Conservation (phyloP, 371 early-diverging fungal species). For the Mortierella sp. region DNA sequence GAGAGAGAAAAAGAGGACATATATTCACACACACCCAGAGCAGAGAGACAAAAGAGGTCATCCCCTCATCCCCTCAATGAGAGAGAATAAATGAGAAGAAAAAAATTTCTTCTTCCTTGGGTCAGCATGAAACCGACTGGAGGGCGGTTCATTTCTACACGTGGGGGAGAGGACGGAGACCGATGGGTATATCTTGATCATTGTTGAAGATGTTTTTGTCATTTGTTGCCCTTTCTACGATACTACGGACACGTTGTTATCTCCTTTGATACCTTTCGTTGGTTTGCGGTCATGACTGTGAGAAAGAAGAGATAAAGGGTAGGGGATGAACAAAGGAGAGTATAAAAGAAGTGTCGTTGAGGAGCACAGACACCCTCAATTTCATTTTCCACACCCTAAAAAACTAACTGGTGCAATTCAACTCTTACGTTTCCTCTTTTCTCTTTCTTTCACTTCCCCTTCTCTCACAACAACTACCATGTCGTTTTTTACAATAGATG, state of each 20-base stretch:
- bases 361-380: too few species aligned
- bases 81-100: background rate
- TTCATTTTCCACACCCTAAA: too few species aligned
- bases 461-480: background rate
- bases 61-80: background rate
- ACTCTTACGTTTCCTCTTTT: too few species aligned
- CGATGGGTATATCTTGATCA: background rate
- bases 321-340: too few species aligned
- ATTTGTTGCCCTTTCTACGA: background rate
- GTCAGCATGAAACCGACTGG: conserved; percentile 4
- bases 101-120: background rate
- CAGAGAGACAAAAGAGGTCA: background rate
- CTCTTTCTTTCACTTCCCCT: background rate
- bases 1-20: too few species aligned
- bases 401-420: too few species aligned
- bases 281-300: too few species aligned
- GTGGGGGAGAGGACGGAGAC: background rate
- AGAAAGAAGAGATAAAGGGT: too few species aligned
- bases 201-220: background rate
- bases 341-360: too few species aligned
- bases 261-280: too few species aligned
- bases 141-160: background rate
- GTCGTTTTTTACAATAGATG: conserved; percentile 11
- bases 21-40: background rate
- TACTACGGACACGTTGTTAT: background rate